Percentiles rank a stretch among this genome's conserved stretches.
These are phyloP conservation scores for Suhomyces ambrosiae DNA, from an alignment of 1,139 yeast species.

Conservation along the genomic window DNA sequence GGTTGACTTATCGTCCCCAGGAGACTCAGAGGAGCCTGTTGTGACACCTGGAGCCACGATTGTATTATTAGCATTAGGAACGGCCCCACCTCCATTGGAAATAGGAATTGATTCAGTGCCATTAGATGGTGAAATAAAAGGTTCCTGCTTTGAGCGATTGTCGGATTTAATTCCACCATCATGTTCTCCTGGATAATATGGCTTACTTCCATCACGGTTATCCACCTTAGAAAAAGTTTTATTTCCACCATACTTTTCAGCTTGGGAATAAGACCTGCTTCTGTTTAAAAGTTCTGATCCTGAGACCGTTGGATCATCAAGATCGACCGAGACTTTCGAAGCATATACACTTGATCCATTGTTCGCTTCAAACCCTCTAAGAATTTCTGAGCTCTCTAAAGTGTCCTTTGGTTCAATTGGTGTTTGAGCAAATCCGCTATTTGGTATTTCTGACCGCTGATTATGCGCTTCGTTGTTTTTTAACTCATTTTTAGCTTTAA, in stretches of 20 bases:
- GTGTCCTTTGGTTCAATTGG: neutral
- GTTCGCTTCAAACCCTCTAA: neutral
- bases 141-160: neutral
- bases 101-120: neutral
- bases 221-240: neutral
- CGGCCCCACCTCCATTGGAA: neutral
- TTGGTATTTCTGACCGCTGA: too few species aligned
- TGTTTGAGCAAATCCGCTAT: neutral
- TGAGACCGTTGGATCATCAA: neutral
- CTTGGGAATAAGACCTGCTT: neutral
- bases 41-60: constrained; percentile 1
- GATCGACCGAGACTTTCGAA: neutral
- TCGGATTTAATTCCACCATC: neutral
- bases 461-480: too few species aligned
- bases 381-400: neutral
- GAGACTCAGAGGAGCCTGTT: constrained; percentile 5
- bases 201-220: neutral
- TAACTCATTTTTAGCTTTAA: too few species aligned
- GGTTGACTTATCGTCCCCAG: constrained; percentile 15
- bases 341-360: neutral
- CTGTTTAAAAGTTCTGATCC: neutral
- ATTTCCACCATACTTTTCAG: neutral
- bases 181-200: neutral
- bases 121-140: neutral
- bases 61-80: neutral